Conservation (phyloP, 2,329 filamentous ascomycete genomes). For the Piedraia hortae region DNA sequence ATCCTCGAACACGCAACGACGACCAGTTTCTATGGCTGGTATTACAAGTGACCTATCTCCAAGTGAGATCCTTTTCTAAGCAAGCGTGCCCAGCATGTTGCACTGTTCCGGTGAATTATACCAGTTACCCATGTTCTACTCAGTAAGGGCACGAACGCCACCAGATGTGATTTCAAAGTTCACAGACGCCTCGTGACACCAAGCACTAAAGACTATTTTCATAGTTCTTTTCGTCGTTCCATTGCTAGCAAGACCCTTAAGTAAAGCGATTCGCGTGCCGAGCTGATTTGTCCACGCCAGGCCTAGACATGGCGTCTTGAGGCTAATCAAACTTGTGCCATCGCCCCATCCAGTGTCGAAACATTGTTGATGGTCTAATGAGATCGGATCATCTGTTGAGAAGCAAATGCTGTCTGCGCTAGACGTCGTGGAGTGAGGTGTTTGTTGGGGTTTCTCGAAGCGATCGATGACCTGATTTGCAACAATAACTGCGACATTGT, state of each 20-base stretch:
- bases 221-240: conserved; percentile 35
- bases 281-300: conserved; percentile 82
- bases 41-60: no score
- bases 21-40: no score
- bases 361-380: conserved; percentile 66
- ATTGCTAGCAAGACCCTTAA: conserved; percentile 32
- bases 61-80: no score
- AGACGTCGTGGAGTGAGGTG: not conserved
- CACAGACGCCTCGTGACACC: conserved; percentile 31
- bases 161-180: conserved; percentile 52
- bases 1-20: no score
- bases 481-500: conserved; percentile 63
- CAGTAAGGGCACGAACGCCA: conserved; percentile 17
- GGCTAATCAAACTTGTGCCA: conserved; percentile 14
- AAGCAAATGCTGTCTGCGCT: conserved; percentile 6
- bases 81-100: no score
- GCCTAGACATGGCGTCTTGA: conserved; percentile 69
- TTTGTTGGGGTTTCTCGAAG: conserved; percentile 20
- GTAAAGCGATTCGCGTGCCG: conserved; percentile 51
- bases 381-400: conserved; percentile 28
- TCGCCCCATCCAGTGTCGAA: conserved; percentile 96
- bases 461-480: conserved; percentile 90
- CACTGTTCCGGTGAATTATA: no score
- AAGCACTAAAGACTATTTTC: conserved; percentile 73
- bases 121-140: no score